A percentile compares a stretch with the other conserved stretches of the same genome.
Conservation (phyloP, 225 moss, liverwort and hornwort species). For the Sphagnum tenellum region DNA sequence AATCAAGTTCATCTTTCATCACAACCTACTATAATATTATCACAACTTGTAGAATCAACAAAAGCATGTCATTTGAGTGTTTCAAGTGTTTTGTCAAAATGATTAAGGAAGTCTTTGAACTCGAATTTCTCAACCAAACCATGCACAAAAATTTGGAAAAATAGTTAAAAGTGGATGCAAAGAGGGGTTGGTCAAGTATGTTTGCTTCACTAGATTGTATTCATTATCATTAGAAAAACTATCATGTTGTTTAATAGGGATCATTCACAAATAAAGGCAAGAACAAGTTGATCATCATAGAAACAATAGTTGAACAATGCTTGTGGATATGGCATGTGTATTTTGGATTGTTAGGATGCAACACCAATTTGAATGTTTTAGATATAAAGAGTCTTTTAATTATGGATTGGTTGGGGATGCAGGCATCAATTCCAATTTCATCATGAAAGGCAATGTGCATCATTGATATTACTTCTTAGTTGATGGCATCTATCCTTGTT, state of each 20-base stretch:
- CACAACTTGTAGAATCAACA: too few species aligned
- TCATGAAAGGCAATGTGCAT: too few species aligned
- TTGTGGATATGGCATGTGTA: conserved; percentile 7
- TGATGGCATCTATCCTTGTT: too few species aligned
- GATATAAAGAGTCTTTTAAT: too few species aligned
- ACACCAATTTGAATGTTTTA: conserved; percentile 2
- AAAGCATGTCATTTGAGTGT: background rate
- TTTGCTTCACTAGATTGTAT: conserved; percentile 10
- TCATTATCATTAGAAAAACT: conserved; percentile 7
- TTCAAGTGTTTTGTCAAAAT: background rate
- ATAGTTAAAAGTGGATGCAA: background rate
- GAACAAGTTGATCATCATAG: background rate
- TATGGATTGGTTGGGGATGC: too few species aligned
- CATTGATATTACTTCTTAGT: too few species aligned
- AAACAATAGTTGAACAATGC: background rate
- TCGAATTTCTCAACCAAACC: background rate
- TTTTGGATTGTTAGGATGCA: background rate
- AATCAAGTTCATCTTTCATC: background rate
- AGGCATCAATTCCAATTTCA: too few species aligned
- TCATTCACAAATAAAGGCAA: conserved; percentile 5
- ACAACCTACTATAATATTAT: conserved; percentile 1
- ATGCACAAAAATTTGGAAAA: background rate
- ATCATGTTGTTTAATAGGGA: conserved; percentile 6
- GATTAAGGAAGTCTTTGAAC: background rate
- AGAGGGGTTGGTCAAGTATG: conserved; percentile 1